phyloP scores from a whole-genome alignment of 129 eudicot genomes.

The Flaveria trinervia region DNA sequence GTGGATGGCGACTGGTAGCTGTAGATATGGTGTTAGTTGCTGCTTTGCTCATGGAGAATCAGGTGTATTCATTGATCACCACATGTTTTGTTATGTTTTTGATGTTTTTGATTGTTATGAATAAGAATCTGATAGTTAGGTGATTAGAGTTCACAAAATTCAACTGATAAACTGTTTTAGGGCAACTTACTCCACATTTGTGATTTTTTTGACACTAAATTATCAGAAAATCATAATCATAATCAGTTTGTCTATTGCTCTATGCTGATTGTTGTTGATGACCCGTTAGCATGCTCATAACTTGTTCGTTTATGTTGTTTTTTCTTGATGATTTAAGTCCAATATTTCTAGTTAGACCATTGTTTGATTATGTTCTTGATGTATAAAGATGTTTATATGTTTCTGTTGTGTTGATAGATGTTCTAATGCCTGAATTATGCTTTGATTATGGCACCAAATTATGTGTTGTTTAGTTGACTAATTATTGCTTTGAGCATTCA shows the following conservation, averaged over 20 bases:
- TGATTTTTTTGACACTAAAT: neutral
- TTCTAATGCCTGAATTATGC: neutral
- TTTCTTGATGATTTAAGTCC: neutral
- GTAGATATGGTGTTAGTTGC: slow-evolving; percentile 51
- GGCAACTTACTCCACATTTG: neutral
- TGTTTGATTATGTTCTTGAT: too few species aligned
- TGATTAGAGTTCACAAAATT: neutral
- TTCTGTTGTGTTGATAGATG: too few species aligned
- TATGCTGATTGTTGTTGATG: neutral
- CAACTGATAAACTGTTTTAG: neutral
- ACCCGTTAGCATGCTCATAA: neutral
- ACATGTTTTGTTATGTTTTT: neutral
- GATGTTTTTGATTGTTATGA: too few species aligned
- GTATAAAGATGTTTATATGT: too few species aligned
- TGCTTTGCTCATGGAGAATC: slow-evolving; percentile 64
- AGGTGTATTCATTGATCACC: slow-evolving; percentile 38
- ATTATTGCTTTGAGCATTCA: slow-evolving; percentile 28
- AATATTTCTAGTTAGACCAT: too few species aligned
- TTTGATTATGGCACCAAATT: neutral
- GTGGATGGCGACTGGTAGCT: slow-evolving; percentile 50
- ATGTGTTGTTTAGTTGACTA: slow-evolving; percentile 3
- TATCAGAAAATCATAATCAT: neutral
- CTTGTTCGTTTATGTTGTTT: neutral
- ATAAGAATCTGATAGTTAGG: neutral
- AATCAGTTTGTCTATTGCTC: neutral